Evolutionary conservation across 441 rosid species (phyloP), one percentile per base, ranked within the genome.

Genomic region (Iberis amara): DNA sequence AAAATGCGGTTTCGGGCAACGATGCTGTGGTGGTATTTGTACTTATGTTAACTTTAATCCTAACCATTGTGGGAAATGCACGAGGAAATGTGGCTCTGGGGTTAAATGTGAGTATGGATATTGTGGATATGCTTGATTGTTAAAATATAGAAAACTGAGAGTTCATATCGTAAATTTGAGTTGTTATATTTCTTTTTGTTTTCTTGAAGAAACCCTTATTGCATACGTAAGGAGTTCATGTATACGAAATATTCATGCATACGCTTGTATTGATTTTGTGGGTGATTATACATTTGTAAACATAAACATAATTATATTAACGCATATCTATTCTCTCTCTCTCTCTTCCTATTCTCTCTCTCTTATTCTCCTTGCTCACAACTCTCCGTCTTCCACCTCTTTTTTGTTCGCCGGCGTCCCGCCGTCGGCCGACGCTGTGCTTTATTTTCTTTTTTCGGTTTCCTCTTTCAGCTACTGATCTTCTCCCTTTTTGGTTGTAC

Each of bases 81-180:
- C 47, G 14, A 67, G 31, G 10, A 59, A 66, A 52, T 85, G 97
- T 55, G 57, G 55, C 0, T 21, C 35, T 0, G 88, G 90, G 55
- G 54, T 67, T 23, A 56, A 47, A 47, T 89, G 95, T 51, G 79
- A 71, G 54, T 77, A 52, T 28, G 95, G 92, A 3, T 59, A 45
- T 8, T 83, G 95, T 54, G 95, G 92, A 31, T 80, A 89, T 65
- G 90, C 85, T 70, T 85, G 60, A 71, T 54, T 58, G 13, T 21
- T 0, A n/a, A 3, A 42, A 8, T 4, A 47, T 4, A 11, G 49
- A 23, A 37, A 14, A 15, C 6, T 24, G 13, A 8, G 39, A 8
- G 11, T 11, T 1, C n/a, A 23, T 57, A 46, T 37, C 43, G 13
- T 59, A 15, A 67, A 33, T 18, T 66, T 55, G 51, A 45, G 54